Base-by-base conservation (phyloP, 1,139 yeast species). In the Geotrichum aggregatum region DNA sequence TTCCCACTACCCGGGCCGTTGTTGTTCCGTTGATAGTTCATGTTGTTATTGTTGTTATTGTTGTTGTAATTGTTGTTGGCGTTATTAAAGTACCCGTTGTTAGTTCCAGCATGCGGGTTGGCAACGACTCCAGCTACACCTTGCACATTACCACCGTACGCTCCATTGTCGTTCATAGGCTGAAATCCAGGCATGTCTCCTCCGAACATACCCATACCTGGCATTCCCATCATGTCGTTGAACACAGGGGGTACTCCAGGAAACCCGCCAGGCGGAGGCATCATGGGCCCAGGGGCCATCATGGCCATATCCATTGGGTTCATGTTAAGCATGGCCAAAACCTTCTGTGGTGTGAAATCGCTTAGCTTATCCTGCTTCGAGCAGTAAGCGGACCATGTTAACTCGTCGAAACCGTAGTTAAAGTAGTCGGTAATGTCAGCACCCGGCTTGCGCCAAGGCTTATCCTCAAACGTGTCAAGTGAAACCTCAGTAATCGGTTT, bases 371-470 rank as follows among this genome's bases (percentile, higher is more conserved):
- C 96, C 66, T 91, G 97, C 66, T 88, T 88, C 49, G 84, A 77
- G 60, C 96, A 84, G 70, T 92, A 92, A 21, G 94, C 91, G 49
- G 87, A 82, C 99, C 99, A 92, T 14, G 97, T 86, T 59, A 87
- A 79, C 70, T 92, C 99, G 66, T 94, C 96, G 66, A 92, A 92
- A 1, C 98, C 98, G 63, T 84, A 92, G 69, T 92, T 92, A 74
- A 92, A 92, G 67, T 89, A 92, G 68, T 92, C 98, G 2, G 95
- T 80, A 42, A 87, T 74, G 68, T 92, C 97, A 2, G 96, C 96
- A 49, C 97, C 97, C 0, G 98, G 98, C 59, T 87, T 84, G 64
- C 98, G 78, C 99, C 99, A 92, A 2, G 98, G 98, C 71, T 94
- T 94, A 58, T 88, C 95, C 59, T 87, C 89, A 45, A 91, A 72